Evolutionary conservation across 176 grass and related monocot genomes (phyloP).

Genomic region (Aegilops bicornis): DNA sequence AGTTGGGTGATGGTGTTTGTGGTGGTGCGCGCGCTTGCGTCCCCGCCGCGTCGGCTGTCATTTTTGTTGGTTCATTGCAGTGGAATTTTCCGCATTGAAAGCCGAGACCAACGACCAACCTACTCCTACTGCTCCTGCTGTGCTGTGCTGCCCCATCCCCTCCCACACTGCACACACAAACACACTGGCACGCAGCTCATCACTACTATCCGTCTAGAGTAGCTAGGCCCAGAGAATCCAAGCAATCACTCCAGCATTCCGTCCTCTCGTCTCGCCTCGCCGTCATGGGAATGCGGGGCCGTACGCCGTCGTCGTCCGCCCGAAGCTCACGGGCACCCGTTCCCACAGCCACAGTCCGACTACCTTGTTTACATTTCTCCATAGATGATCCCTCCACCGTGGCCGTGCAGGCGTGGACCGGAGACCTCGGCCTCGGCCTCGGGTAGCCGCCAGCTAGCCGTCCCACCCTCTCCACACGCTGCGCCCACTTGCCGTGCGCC

Average conservation of each 20-base stretch:
- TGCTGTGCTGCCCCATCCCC: conserved; percentile 19
- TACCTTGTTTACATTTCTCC: too few relatives aligned
- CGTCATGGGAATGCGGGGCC: conserved; percentile 1
- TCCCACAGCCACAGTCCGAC: conserved; percentile 10
- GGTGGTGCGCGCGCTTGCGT: not conserved
- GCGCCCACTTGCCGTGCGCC: conserved; percentile 6
- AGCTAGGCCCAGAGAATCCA: not conserved
- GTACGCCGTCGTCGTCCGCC: conserved; percentile 13
- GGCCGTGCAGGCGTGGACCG: conserved; percentile 31
- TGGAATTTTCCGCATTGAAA: conserved; percentile 50
- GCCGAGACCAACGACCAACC: conserved; percentile 40
- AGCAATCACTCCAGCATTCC: not conserved
- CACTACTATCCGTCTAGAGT: not conserved
- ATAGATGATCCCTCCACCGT: not conserved
- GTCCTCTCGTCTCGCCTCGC: not conserved
- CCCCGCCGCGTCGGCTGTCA: not conserved
- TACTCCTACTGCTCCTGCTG: not conserved
- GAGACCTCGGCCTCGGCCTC: conserved; percentile 17
- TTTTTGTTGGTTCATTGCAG: not conserved
- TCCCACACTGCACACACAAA: conserved; percentile 21
- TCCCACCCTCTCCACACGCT: conserved; percentile 22
- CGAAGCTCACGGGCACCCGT: conserved; percentile 13
- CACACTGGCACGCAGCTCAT: not conserved
- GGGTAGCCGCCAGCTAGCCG: not conserved
- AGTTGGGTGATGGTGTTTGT: not conserved